These are phyloP conservation scores for Cyclotella baltica DNA, from an alignment of 108 stramenopile genomes.

Conservation along the genomic window DNA sequence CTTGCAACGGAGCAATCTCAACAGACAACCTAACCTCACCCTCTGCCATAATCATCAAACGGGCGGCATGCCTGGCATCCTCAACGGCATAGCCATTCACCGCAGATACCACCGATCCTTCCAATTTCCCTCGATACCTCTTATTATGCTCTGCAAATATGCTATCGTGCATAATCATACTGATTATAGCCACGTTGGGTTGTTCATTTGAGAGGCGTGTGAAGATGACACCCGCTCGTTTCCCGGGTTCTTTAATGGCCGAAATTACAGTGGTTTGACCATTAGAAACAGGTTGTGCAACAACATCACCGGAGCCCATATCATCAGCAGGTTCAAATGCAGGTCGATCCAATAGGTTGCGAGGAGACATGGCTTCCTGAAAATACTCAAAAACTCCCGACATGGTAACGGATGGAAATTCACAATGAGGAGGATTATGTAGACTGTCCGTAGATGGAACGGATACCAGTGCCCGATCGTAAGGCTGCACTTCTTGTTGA, in stretches of 20 bases:
- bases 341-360: neutral
- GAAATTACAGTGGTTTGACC: neutral
- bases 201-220: constrained; percentile 1
- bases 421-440: neutral
- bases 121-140: neutral
- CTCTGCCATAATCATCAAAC: constrained; percentile 12
- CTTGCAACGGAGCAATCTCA: constrained; percentile 5
- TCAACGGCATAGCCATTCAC: constrained; percentile 5
- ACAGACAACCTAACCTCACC: constrained; percentile 8
- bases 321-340: neutral
- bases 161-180: constrained; percentile 20
- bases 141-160: constrained; percentile 7
- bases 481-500: neutral
- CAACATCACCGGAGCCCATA: neutral
- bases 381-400: constrained; percentile 14
- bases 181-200: constrained; percentile 12
- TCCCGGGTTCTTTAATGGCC: constrained; percentile 11
- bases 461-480: neutral
- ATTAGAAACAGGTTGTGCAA: neutral
- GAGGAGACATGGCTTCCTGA: constrained; percentile 11
- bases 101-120: constrained; percentile 3
- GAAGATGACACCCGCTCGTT: constrained; percentile 17
- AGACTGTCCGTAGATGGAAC: neutral
- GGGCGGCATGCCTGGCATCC: constrained; percentile 4
- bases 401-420: neutral